Conservation (phyloP, 306 rosid genomes). For the Lotus japonicus region DNA sequence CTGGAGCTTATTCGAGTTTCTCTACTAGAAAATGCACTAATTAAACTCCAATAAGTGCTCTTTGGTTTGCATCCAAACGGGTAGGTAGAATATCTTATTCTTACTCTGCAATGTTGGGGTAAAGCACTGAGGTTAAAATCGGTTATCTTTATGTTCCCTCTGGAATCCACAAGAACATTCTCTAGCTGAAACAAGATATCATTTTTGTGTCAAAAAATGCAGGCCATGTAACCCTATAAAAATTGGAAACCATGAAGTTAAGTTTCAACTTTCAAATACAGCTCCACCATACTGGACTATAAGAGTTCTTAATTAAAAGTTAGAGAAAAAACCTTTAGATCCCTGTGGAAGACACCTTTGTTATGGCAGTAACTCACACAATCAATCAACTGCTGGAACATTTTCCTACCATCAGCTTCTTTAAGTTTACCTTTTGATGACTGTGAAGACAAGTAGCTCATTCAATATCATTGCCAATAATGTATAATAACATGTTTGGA, state of each 20-base stretch:
- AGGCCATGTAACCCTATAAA: neutral
- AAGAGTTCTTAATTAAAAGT: neutral
- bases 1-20: too few relatives aligned
- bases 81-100: constrained; percentile 51
- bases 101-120: constrained; percentile 75
- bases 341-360: constrained; percentile 88
- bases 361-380: constrained; percentile 78
- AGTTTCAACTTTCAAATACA: neutral
- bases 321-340: constrained; percentile 62
- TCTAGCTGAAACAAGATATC: constrained; percentile 54
- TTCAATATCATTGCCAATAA: constrained; percentile 1
- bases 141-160: constrained; percentile 70
- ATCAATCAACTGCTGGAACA: constrained; percentile 81
- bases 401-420: constrained; percentile 63
- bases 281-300: neutral
- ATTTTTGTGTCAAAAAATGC: neutral
- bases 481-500: too few relatives aligned
- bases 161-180: constrained; percentile 67
- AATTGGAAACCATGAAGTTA: neutral
- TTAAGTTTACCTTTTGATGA: constrained; percentile 55
- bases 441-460: constrained; percentile 27
- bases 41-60: too few relatives aligned
- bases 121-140: constrained; percentile 91
- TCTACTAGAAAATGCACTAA: too few relatives aligned
- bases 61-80: too few relatives aligned